Evolutionary conservation across 1,284 basidiomycete species (phyloP).

Genomic region (Polyporus tsugae): DNA sequence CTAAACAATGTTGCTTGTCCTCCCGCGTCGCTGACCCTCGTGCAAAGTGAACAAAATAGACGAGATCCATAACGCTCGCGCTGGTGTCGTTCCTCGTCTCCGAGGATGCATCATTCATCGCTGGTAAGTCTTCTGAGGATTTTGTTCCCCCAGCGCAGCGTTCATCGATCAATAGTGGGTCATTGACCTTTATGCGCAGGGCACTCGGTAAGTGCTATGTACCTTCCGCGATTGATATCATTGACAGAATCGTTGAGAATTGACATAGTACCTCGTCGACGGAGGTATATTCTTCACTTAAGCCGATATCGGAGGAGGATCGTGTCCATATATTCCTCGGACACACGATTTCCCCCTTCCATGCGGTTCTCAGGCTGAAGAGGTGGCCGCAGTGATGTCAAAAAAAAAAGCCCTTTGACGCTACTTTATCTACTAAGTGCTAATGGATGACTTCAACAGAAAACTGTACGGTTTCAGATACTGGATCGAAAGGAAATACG

Average conservation of each 20-base stretch:
- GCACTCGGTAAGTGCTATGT: background rate
- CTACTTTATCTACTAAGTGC: no score
- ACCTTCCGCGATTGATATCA: background rate
- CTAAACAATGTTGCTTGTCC: background rate
- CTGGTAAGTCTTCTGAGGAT: constrained; percentile 36
- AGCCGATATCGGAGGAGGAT: background rate
- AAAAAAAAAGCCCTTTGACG: no score
- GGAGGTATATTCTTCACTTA: background rate
- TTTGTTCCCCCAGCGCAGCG: no score
- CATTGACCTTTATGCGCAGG: background rate
- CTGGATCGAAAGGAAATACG: no score
- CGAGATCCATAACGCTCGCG: background rate
- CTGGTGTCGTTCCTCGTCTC: constrained; percentile 48
- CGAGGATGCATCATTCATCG: constrained; percentile 43
- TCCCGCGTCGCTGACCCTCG: background rate
- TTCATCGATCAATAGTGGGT: no score
- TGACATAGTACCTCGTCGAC: background rate
- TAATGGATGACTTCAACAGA: no score
- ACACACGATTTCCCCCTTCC: background rate
- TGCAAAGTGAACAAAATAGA: background rate
- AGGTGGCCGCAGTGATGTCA: no score
- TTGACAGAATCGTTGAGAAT: background rate
- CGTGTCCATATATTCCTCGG: no score
- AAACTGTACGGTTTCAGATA: no score
- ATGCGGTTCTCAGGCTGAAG: no score